Conservation (phyloP, 345 rosid genomes). For the Salix brachista region DNA sequence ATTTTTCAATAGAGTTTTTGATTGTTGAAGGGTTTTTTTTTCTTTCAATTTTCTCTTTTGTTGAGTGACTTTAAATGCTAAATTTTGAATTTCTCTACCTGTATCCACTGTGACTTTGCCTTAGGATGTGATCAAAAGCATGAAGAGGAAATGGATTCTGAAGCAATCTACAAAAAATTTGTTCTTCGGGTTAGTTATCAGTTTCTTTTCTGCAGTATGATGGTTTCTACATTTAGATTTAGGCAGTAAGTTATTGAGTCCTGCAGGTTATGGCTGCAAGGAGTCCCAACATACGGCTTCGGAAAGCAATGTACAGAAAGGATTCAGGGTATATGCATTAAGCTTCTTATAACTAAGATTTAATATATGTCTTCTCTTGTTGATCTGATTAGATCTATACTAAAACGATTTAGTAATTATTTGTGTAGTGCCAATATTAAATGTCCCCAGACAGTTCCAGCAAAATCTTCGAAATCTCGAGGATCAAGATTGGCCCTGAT, state of each 20-base stretch:
- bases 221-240: not conserved
- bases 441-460: conserved; percentile 82
- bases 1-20: not conserved
- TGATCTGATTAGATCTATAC: not conserved
- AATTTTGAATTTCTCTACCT: not conserved
- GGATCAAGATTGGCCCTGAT: conserved; percentile 62
- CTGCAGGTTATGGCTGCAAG: conserved; percentile 93
- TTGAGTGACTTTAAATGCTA: not conserved
- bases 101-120: not conserved
- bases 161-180: conserved; percentile 73
- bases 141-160: conserved; percentile 83
- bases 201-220: not conserved
- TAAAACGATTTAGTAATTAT: not conserved
- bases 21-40: not conserved
- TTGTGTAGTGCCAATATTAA: conserved; percentile 37
- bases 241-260: conserved; percentile 12
- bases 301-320: conserved; percentile 50
- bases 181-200: conserved; percentile 70
- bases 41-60: not conserved
- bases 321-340: conserved; percentile 39
- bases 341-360: not conserved
- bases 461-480: conserved; percentile 67
- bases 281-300: conserved; percentile 74
- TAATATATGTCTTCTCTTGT: not conserved
- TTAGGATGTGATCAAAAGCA: conserved; percentile 94